phyloP scores from a whole-genome alignment of 2,329 filamentous ascomycete species.

The Colletotrichum tropicicola region DNA sequence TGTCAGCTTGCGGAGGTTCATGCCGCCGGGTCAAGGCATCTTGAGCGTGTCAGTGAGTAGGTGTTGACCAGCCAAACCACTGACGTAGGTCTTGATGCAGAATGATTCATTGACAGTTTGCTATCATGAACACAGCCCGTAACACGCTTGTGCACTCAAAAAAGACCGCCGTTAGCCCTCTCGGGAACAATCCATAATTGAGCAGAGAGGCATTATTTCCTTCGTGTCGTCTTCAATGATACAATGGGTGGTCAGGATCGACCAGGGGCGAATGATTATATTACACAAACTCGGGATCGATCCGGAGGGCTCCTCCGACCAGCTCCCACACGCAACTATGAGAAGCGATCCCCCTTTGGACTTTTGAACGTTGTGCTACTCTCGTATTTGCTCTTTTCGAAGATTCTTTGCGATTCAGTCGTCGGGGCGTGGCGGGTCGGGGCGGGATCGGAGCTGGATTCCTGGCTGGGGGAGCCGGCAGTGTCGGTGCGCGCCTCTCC shows the following conservation, averaged over 20 bases:
- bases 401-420: slow-evolving; percentile 71
- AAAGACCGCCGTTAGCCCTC: not conserved
- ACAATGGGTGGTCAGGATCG: slow-evolving; percentile 2
- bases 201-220: slow-evolving; percentile 5
- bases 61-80: not conserved
- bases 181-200: not conserved
- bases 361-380: slow-evolving; percentile 77
- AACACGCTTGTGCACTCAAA: not conserved
- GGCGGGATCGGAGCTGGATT: slow-evolving; percentile 82
- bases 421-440: slow-evolving; percentile 83
- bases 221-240: slow-evolving; percentile 23
- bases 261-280: slow-evolving; percentile 16
- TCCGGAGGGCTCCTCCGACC: not conserved
- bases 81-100: not conserved
- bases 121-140: not conserved
- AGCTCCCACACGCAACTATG: slow-evolving; percentile 45
- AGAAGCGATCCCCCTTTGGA: slow-evolving; percentile 87
- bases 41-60: not conserved
- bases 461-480: slow-evolving; percentile 72
- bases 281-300: slow-evolving; percentile 8
- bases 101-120: slow-evolving; percentile 9
- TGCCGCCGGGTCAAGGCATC: not conserved
- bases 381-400: slow-evolving; percentile 92
- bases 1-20: not conserved
- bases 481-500: slow-evolving; percentile 66